Evolutionary conservation across 192 early-diverging fungal genomes (phyloP), one percentile per base, ranked within the genome.

Genomic region (Linnemannia schmuckeri): DNA sequence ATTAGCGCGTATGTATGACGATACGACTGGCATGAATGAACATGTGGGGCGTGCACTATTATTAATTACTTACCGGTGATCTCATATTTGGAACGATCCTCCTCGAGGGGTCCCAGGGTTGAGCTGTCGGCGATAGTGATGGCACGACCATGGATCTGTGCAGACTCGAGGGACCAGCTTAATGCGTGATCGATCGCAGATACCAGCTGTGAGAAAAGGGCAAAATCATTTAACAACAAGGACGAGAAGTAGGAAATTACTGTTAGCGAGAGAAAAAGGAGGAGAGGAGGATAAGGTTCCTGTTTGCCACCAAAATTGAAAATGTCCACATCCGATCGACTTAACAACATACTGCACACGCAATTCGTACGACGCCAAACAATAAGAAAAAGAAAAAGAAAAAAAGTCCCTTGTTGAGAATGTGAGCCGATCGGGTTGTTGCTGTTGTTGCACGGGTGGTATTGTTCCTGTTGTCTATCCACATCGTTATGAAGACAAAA

Each of bases 171-270:
- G 15, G 88, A 87, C 24, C 73, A 81, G 15, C 78, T 33, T 41
- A 92, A 61, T 46, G 91, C 89, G 72, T 90, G 88, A 33, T 90
- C 74, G 24, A 92, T 76, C 52, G 90, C 91, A 35, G 84, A 72
- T 63, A 91, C 76, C 22, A 91, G 88, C 91, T 91, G 89, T 57
- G 6, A 30, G 22, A 40, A 6, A 76, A 9, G 37, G 3, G 41
- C 40, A 8, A 33, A 30, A 74, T 27, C 24, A 52, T 52, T 46
- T 24, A n/a, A 61, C 9, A 7, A 5, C 52, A 22, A 10, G n/a
- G 22, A 61, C 9, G 9, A 12, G 18, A 24, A 3, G 27, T 7
- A 33, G 12, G 9, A 6, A 41, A 44, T 2, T 3, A 15, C 69
- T 33, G 17, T 68, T 4, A 35, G 2, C 18, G 35, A 40, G 8